These are phyloP conservation scores for Phyllosticta citriasiana DNA, from an alignment of 2,329 filamentous ascomycete genomes.

Conservation along the genomic window DNA sequence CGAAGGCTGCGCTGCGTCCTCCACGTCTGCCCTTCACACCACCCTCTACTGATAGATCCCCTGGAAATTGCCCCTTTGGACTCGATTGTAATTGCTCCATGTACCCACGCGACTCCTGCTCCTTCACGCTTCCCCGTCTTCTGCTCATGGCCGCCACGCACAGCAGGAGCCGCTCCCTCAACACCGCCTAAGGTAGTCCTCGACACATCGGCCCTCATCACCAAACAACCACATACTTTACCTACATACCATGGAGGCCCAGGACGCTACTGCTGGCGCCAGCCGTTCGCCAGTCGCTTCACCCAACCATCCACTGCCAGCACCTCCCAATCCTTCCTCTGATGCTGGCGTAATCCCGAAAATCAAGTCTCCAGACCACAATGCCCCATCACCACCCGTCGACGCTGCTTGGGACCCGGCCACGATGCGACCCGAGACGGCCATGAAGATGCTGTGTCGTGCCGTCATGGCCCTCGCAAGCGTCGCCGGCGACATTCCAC, in stretches of 20 bases:
- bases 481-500: conserved; percentile 67
- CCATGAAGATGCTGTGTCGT: conserved; percentile 68
- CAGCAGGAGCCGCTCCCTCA: conserved; percentile 2
- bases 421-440: conserved; percentile 59
- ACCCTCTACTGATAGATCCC: neutral
- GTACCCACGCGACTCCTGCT: conserved; percentile 6
- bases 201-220: no score
- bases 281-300: neutral
- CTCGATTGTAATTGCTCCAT: neutral
- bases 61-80: conserved; percentile 5
- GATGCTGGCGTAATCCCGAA: conserved; percentile 31
- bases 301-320: conserved; percentile 14
- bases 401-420: conserved; percentile 56
- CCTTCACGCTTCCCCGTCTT: conserved; percentile 5
- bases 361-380: conserved; percentile 22
- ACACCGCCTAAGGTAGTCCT: neutral
- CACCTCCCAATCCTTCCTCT: conserved; percentile 30
- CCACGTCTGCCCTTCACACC: conserved; percentile 1
- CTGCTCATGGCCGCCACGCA: conserved; percentile 3
- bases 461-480: conserved; percentile 50
- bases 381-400: conserved; percentile 29
- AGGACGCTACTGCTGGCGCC: neutral
- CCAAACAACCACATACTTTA: neutral
- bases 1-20: no score
- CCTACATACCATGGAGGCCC: neutral